These are phyloP conservation scores for Fusarium scirpi DNA, from an alignment of 2,329 filamentous ascomycete genomes.

Conservation along the genomic window DNA sequence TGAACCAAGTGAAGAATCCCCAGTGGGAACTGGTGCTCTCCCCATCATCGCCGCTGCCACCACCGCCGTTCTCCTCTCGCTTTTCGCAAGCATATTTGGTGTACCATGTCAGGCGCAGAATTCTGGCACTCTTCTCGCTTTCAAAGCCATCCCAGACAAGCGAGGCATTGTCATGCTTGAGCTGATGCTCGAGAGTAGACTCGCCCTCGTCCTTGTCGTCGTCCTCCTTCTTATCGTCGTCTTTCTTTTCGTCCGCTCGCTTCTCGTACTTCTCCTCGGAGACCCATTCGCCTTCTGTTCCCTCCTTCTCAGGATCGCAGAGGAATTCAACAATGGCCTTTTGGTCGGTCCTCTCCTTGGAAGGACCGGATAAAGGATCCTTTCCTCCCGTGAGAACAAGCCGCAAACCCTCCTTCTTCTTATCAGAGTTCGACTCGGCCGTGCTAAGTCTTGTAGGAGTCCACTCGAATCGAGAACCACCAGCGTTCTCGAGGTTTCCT, in stretches of 20 bases:
- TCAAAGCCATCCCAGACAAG: constrained; percentile 83
- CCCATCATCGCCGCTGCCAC: constrained; percentile 52
- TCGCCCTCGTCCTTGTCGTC: constrained; percentile 55
- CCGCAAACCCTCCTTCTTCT: constrained; percentile 77
- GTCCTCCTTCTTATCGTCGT: constrained; percentile 48
- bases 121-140: constrained; percentile 65
- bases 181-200: constrained; percentile 62
- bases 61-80: constrained; percentile 57
- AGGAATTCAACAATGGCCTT: constrained; percentile 86
- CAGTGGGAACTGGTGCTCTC: constrained; percentile 70
- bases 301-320: constrained; percentile 79
- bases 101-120: constrained; percentile 83
- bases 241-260: constrained; percentile 47
- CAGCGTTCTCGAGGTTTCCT: constrained; percentile 72
- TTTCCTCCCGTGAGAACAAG: constrained; percentile 74
- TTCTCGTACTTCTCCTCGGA: constrained; percentile 66
- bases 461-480: constrained; percentile 72
- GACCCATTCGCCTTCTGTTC: constrained; percentile 77
- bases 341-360: constrained; percentile 68
- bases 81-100: constrained; percentile 88
- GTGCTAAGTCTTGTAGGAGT: constrained; percentile 74
- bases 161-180: constrained; percentile 68
- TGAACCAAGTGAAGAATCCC: constrained; percentile 98
- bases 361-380: constrained; percentile 62
- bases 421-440: constrained; percentile 72